Evolutionary conservation across 73 alveolate genomes (phyloP).

Genomic region (Stentor roeselii): DNA sequence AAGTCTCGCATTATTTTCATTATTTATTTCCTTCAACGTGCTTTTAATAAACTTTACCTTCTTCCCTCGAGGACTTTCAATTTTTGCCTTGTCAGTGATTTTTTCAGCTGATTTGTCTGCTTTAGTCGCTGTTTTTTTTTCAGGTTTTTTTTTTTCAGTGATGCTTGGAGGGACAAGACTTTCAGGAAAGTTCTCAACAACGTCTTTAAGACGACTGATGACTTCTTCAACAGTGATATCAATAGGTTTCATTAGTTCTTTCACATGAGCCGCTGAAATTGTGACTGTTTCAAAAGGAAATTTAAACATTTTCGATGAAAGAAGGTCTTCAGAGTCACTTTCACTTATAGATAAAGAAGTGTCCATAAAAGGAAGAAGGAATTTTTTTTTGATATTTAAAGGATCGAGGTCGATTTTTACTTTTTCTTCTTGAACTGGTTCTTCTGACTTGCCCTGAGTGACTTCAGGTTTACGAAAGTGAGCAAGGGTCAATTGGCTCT

Average conservation of each 20-base stretch:
- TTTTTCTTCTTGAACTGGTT: slow-evolving; percentile 16
- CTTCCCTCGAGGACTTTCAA: neutral
- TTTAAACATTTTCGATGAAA: slow-evolving; percentile 7
- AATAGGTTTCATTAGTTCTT: slow-evolving; percentile 28
- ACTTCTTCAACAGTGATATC: slow-evolving; percentile 28
- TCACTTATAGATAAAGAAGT: neutral
- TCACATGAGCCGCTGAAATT: slow-evolving; percentile 19
- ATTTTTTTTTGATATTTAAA: neutral
- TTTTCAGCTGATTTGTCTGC: too few relatives aligned
- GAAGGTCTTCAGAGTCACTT: slow-evolving; percentile 5
- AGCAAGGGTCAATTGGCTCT: neutral
- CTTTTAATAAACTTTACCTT: neutral
- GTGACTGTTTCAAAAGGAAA: slow-evolving; percentile 28
- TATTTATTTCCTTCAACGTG: neutral
- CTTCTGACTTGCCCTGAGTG: neutral
- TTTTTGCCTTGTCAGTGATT: neutral
- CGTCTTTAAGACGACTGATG: neutral
- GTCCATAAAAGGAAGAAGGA: slow-evolving; percentile 2
- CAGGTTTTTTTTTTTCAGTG: neutral
- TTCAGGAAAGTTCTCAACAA: neutral
- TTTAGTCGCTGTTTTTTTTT: neutral
- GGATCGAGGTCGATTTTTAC: neutral
- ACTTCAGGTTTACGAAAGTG: neutral
- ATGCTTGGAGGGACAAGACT: neutral
- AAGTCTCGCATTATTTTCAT: slow-evolving; percentile 22